These are phyloP conservation scores for Odontarrhena argentea DNA, from an alignment of 345 rosid genomes.

Conservation along the genomic window DNA sequence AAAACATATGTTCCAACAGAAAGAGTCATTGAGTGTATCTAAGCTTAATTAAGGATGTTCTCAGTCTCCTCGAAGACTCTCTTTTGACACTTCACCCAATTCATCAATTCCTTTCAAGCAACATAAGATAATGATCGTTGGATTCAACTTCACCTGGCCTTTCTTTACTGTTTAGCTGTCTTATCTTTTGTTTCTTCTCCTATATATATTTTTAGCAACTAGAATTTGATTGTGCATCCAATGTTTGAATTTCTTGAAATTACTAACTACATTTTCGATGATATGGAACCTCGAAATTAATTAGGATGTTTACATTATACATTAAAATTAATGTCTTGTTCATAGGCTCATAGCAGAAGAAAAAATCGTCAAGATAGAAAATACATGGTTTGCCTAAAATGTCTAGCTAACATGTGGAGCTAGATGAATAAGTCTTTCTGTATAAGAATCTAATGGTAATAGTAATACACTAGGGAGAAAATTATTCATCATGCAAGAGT, in stretches of 20 bases:
- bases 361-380: not conserved
- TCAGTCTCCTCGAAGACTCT: constrained; percentile 37
- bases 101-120: constrained; percentile 43
- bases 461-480: too few species aligned
- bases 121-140: constrained; percentile 37
- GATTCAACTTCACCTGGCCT: constrained; percentile 26
- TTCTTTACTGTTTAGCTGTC: constrained; percentile 13
- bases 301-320: constrained; percentile 23
- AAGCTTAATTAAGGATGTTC: constrained; percentile 30
- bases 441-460: too few species aligned
- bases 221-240: constrained; percentile 31
- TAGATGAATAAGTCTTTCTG: too few species aligned
- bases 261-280: not conserved
- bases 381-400: too few species aligned
- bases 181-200: not conserved
- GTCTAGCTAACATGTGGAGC: too few species aligned
- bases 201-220: constrained; percentile 17
- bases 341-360: not conserved
- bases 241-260: constrained; percentile 19
- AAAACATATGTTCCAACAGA: constrained; percentile 40
- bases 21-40: constrained; percentile 30
- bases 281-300: not conserved
- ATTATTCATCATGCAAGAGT: too few species aligned
- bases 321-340: constrained; percentile 24
- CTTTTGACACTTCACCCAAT: constrained; percentile 40